Conservation (phyloP, 139 green algal genomes). For the Picochlorum sp. region DNA sequence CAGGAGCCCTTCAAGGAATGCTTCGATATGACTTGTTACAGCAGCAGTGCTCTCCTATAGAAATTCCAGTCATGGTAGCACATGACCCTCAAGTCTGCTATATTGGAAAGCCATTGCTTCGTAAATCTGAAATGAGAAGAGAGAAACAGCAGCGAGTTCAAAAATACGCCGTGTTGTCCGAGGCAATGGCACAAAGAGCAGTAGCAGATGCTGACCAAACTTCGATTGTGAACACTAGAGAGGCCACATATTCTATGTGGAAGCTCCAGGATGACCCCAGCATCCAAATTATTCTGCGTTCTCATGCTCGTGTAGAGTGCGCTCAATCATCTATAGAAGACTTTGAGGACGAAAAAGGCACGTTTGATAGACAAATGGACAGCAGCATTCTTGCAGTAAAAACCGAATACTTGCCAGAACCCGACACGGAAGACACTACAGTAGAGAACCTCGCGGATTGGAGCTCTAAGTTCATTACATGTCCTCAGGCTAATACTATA, state of each 20-base stretch:
- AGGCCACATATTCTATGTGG: neutral
- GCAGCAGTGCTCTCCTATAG: no score
- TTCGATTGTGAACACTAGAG: no score
- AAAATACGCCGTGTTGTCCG: conserved; percentile 22
- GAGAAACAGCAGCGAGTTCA: conserved; percentile 19
- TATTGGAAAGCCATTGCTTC: conserved; percentile 18
- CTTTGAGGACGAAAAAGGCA: no score
- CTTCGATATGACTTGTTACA: no score
- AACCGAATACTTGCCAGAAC: conserved; percentile 6
- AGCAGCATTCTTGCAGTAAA: neutral
- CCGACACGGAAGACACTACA: neutral
- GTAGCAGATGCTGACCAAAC: no score
- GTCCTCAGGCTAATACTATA: neutral
- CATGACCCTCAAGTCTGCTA: no score
- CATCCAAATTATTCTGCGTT: neutral
- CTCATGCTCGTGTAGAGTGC: neutral
- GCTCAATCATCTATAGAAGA: neutral
- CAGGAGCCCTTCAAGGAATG: no score
- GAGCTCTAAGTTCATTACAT: conserved; percentile 5
- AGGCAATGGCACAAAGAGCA: neutral
- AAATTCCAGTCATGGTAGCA: neutral
- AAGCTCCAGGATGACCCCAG: neutral
- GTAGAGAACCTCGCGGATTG: conserved; percentile 7
- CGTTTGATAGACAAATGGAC: no score
- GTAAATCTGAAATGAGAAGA: neutral